These are phyloP conservation scores for Rhodotorula kratochvilovae DNA, from an alignment of 768 basidiomycete species.

Conservation along the genomic window DNA sequence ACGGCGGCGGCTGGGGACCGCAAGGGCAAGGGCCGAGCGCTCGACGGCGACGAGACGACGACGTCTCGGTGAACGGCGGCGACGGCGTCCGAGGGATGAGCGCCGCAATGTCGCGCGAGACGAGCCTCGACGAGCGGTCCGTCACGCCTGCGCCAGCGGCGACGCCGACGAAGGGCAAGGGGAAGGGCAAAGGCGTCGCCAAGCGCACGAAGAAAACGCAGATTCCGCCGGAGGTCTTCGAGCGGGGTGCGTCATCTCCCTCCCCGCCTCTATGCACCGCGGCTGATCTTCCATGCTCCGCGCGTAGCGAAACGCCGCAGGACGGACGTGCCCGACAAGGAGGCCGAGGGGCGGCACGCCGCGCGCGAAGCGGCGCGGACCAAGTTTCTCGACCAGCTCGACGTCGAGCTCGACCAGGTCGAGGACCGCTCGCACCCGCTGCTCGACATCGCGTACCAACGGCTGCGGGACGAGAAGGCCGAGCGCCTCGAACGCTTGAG, in stretches of 20 bases:
- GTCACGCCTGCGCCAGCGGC: neutral
- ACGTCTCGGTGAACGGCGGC: neutral
- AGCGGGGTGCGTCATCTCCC: constrained; percentile 3
- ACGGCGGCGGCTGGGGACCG: neutral
- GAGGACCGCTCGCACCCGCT: constrained; percentile 18
- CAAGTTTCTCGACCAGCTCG: constrained; percentile 23
- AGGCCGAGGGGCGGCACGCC: neutral
- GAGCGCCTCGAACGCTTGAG: constrained; percentile 6
- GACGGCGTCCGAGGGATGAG: neutral
- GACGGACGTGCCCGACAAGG: constrained; percentile 2
- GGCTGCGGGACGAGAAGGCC: constrained; percentile 21
- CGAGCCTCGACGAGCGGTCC: constrained; percentile 3
- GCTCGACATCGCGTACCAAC: neutral
- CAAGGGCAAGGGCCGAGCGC: constrained; percentile 1
- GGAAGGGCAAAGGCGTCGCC: constrained; percentile 6
- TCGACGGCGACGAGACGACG: constrained; percentile 6
- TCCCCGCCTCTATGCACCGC: no score
- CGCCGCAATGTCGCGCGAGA: constrained; percentile 8
- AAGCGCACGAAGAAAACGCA: constrained; percentile 4
- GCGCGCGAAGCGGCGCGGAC: constrained; percentile 3
- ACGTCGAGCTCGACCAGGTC: constrained; percentile 11
- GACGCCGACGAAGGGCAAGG: neutral
- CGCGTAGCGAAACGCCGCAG: constrained; percentile 23
- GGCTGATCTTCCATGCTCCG: no score
- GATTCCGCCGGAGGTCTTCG: constrained; percentile 2